Evolutionary conservation across 306 rosid genomes (phyloP), one percentile per base, ranked within the genome.

Genomic region (Erythrophleum fordii): DNA sequence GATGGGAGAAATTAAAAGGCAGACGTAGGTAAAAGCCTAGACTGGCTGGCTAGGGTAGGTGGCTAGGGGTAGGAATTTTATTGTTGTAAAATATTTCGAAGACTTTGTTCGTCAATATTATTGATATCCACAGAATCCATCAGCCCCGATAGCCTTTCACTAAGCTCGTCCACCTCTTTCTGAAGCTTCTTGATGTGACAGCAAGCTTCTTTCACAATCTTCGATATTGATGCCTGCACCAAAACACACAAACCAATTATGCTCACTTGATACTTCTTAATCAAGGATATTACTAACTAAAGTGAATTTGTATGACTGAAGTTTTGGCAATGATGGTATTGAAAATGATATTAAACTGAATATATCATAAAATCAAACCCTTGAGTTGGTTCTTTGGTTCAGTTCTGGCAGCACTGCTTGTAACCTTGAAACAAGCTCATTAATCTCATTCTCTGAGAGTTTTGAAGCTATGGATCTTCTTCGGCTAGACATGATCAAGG

Each of bases 101-200:
- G 81, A 39, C 62, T 66, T 61, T 77, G 56, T 76, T 83, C 73
- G 39, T 86, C 89, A 66, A 72, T 76, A 28, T 83, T 82, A 83
- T n/a, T 80, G 26, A 86, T 67, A 42, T 86, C 80, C 72, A 26
- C 11, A 66, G 89, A 83, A 77, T 80, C 83, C 81, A 83, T 83
- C 6, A 86, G 73, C 16, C 70, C 71, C 58, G 85, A 23, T 41
- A 86, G 72, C 75, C 77, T 80, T 39, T 86, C 85, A 60, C 87
- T 76, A 1, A 86, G 80, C 60, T 80, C 83, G 6, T 83, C 89
- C 52, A 83, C 89, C 72, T 86, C 89, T 72, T 80, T 77, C 87
- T 86, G 87, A 35, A 86, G 70, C 78, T 72, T 80, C 78, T 51
- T 76, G 65, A 86, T 81, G 78, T 86, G 83, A 67, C 72, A 11